Conservation (phyloP, 257 asterid genomes). For the Fraxinus pennsylvanica region DNA sequence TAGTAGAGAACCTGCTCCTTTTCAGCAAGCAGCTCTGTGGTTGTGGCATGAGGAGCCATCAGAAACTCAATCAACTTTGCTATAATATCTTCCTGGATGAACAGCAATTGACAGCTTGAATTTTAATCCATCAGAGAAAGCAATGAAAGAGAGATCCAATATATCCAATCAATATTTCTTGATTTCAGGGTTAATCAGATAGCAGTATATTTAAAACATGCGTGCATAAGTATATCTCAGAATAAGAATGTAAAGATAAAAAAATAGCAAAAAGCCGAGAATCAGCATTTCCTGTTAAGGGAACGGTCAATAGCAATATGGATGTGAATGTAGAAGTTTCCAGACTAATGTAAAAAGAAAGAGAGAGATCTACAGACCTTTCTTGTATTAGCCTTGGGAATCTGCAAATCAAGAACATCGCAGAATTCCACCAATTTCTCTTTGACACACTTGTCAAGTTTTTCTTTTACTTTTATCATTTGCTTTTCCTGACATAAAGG, state of each 20-base stretch:
- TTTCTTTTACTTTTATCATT: conserved; percentile 68
- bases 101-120: conserved; percentile 2
- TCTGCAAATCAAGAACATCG: conserved; percentile 72
- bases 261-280: conserved; percentile 11
- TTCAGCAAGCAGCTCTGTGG: conserved; percentile 72
- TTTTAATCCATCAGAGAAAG: background rate
- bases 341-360: background rate
- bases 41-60: conserved; percentile 82
- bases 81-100: conserved; percentile 78
- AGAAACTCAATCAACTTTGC: conserved; percentile 73
- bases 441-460: conserved; percentile 78
- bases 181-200: background rate
- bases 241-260: conserved; percentile 19
- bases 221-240: background rate
- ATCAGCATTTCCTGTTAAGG: conserved; percentile 9
- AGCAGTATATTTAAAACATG: background rate
- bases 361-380: conserved; percentile 58
- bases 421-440: conserved; percentile 85
- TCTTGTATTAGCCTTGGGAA: conserved; percentile 57
- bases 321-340: conserved; percentile 12
- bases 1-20: conserved; percentile 65
- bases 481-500: conserved; percentile 74
- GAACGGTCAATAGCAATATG: background rate
- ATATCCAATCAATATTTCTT: background rate
- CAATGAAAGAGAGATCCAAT: conserved; percentile 12